Evolutionary conservation across 305 asterid genomes (phyloP).

Genomic region (Fraxinus greggii): DNA sequence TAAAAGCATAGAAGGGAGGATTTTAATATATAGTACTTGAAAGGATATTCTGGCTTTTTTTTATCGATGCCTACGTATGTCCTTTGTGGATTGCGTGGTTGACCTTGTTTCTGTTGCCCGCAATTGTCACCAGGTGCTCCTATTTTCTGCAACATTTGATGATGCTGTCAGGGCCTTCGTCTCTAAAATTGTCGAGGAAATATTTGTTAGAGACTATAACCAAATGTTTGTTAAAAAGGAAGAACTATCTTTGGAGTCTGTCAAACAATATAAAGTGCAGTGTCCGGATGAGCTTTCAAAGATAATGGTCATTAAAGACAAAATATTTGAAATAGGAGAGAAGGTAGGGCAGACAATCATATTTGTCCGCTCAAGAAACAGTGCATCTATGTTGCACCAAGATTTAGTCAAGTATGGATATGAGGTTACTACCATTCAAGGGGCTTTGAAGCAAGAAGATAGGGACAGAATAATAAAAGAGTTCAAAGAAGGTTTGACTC

Average conservation of each 20-base stretch:
- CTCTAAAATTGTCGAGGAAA: slow-evolving; percentile 58
- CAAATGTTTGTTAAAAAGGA: slow-evolving; percentile 88
- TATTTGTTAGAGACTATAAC: slow-evolving; percentile 65
- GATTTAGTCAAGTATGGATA: slow-evolving; percentile 61
- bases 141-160: slow-evolving; percentile 89
- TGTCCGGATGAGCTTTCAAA: slow-evolving; percentile 89
- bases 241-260: slow-evolving; percentile 75
- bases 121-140: slow-evolving; percentile 61
- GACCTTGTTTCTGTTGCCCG: slow-evolving; percentile 20
- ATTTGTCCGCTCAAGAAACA: slow-evolving; percentile 58
- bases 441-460: slow-evolving; percentile 66
- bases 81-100: slow-evolving; percentile 10
- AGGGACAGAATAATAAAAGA: slow-evolving; percentile 78
- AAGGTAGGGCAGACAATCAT: slow-evolving; percentile 87
- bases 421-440: slow-evolving; percentile 94
- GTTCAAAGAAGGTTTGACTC: slow-evolving; percentile 85
- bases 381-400: slow-evolving; percentile 57
- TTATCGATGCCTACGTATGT: background rate
- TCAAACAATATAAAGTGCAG: slow-evolving; percentile 81
- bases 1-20: background rate
- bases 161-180: slow-evolving; percentile 71
- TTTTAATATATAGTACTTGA: background rate
- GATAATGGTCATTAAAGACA: slow-evolving; percentile 69
- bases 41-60: background rate
- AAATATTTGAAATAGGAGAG: slow-evolving; percentile 76